phyloP scores from a whole-genome alignment of 495 filamentous ascomycete species.

The Staphylotrichum tortipilum region DNA sequence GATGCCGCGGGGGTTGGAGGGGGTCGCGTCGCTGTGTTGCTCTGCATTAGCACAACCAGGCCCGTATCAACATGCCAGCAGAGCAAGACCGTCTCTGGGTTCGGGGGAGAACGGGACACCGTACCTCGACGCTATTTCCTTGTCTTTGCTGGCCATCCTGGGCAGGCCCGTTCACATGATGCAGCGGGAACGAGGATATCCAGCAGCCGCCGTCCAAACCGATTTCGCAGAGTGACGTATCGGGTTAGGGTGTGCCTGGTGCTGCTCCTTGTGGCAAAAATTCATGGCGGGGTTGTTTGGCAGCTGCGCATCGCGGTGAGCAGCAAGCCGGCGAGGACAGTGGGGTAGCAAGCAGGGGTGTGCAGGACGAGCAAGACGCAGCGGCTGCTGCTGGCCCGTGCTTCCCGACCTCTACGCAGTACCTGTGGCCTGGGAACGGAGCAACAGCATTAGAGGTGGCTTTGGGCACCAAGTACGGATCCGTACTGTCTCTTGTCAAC shows the following conservation, averaged over 20 bases:
- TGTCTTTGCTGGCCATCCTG: conserved; percentile 9
- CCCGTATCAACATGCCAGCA: no score
- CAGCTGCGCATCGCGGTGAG: neutral
- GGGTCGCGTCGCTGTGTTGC: conserved; percentile 29
- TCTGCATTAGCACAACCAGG: neutral
- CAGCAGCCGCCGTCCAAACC: neutral
- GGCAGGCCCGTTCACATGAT: conserved; percentile 2
- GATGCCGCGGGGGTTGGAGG: conserved; percentile 87
- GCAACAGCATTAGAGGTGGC: no score
- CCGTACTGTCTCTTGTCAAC: no score
- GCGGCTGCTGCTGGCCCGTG: no score
- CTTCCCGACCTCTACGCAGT: no score
- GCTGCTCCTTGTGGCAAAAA: conserved; percentile 5
- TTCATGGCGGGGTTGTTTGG: conserved; percentile 11
- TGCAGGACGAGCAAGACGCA: no score
- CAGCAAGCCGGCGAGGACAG: neutral
- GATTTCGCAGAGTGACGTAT: conserved; percentile 1
- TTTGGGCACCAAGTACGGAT: no score
- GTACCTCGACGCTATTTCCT: conserved; percentile 3
- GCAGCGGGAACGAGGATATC: neutral
- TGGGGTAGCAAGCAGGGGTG: neutral
- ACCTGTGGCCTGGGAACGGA: no score
- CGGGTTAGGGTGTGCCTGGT: neutral
- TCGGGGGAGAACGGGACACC: neutral
- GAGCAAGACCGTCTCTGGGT: no score